Percentiles rank a stretch among this genome's conserved stretches.
Evolutionary conservation across 2,329 filamentous ascomycete species (phyloP).

Genomic region (Capronia coronata): DNA sequence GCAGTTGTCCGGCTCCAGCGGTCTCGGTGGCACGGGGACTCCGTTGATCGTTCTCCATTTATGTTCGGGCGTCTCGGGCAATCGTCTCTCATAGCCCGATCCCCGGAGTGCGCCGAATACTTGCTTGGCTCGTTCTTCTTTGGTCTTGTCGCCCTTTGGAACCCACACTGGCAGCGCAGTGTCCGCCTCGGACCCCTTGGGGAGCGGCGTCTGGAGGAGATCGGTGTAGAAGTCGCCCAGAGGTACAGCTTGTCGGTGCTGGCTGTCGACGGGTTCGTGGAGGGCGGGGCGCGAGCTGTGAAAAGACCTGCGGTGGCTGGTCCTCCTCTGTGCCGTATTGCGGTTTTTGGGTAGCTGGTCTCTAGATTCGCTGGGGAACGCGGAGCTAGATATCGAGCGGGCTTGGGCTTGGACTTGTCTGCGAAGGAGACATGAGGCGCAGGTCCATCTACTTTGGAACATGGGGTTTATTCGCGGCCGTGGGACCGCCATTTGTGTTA

Average conservation of each 20-base stretch:
- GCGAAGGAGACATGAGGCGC: slow-evolving; percentile 32
- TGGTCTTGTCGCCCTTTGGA: slow-evolving; percentile 23
- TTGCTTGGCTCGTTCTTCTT: slow-evolving; percentile 52
- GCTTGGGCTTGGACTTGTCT: slow-evolving; percentile 30
- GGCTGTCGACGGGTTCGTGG: slow-evolving; percentile 3
- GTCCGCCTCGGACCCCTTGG: slow-evolving; percentile 15
- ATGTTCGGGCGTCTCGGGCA: slow-evolving; percentile 42
- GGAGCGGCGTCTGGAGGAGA: slow-evolving; percentile 33
- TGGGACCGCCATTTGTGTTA: background rate
- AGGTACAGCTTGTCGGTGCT: slow-evolving; percentile 35
- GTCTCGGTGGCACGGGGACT: slow-evolving; percentile 72
- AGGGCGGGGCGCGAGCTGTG: background rate
- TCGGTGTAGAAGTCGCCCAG: slow-evolving; percentile 42
- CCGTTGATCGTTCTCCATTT: slow-evolving; percentile 61
- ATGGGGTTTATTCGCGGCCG: background rate
- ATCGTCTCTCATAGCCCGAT: slow-evolving; percentile 59
- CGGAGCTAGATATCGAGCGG: background rate
- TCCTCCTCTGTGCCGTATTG: slow-evolving; percentile 31
- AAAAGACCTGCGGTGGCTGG: slow-evolving; percentile 31
- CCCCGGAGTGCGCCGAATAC: slow-evolving; percentile 78
- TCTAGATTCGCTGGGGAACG: background rate
- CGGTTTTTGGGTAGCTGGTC: slow-evolving; percentile 17
- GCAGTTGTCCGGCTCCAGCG: slow-evolving; percentile 91
- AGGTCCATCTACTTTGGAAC: background rate
- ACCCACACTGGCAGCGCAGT: slow-evolving; percentile 24